These are phyloP conservation scores for Bidens hawaiensis DNA, from an alignment of 140 eudicot genomes.

Conservation along the genomic window DNA sequence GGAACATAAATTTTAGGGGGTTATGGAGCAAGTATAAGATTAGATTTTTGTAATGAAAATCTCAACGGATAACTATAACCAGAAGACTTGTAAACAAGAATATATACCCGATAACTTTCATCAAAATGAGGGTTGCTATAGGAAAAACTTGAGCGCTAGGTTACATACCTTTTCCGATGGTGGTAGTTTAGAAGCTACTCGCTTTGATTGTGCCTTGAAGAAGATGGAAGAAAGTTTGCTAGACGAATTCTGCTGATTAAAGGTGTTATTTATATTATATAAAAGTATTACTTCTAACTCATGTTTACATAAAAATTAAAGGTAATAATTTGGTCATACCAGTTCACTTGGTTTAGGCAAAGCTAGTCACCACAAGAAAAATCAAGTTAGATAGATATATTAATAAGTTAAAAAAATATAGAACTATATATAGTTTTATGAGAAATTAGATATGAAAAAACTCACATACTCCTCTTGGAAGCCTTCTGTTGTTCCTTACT, in stretches of 20 bases:
- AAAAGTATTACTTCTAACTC: background rate
- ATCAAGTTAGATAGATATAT: slow-evolving; percentile 5
- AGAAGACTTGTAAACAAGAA: too few relatives aligned
- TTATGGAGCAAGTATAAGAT: too few relatives aligned
- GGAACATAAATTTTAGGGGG: too few relatives aligned
- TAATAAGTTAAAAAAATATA: background rate
- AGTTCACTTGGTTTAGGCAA: slow-evolving; percentile 30
- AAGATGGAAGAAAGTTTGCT: slow-evolving; percentile 24
- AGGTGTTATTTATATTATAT: background rate
- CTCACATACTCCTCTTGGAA: slow-evolving; percentile 32
- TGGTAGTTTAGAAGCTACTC: slow-evolving; percentile 10
- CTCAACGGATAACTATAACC: too few relatives aligned
- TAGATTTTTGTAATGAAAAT: too few relatives aligned
- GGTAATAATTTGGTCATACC: slow-evolving; percentile 10
- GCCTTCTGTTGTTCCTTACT: slow-evolving; percentile 4
- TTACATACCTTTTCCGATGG: slow-evolving; percentile 15
- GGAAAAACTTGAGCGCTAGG: too few relatives aligned
- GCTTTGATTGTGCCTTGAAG: slow-evolving; percentile 18
- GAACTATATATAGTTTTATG: background rate
- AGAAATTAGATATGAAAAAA: background rate
- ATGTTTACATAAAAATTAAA: background rate
- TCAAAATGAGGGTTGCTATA: too few relatives aligned
- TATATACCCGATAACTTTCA: too few relatives aligned
- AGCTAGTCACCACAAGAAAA: slow-evolving; percentile 24
- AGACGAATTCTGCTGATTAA: slow-evolving; percentile 12